Percentiles rank a stretch among this genome's conserved stretches.
Evolutionary conservation across 1,284 basidiomycete species (phyloP).

Genomic region (Puccinia novopanici): DNA sequence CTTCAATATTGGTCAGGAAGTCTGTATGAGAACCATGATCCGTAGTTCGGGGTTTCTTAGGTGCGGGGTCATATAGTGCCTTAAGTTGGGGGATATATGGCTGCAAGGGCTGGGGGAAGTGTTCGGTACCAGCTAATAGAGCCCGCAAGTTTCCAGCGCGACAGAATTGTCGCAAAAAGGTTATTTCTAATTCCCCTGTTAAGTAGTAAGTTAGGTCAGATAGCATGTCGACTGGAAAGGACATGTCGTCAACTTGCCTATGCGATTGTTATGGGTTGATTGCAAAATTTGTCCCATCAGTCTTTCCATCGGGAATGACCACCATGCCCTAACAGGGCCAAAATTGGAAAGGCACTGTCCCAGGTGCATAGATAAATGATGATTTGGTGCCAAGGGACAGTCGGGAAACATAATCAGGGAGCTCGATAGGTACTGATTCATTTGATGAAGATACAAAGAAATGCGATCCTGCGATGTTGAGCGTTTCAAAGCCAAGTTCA

Average conservation of each 20-base stretch:
- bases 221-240: not conserved
- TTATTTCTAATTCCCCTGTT: constrained; percentile 6
- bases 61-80: not conserved
- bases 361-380: constrained; percentile 24
- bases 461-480: not conserved
- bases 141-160: not conserved
- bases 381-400: constrained; percentile 6
- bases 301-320: constrained; percentile 39
- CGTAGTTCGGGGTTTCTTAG: not conserved
- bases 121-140: not conserved
- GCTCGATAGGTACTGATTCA: not conserved
- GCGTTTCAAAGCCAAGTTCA: constrained; percentile 21
- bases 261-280: constrained; percentile 30
- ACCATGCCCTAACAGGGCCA: constrained; percentile 29
- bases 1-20: not conserved
- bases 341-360: constrained; percentile 1
- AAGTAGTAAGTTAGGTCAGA: not conserved
- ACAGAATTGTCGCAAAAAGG: not conserved
- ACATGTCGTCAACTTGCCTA: not conserved
- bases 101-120: too few species aligned
- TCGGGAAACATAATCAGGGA: not conserved
- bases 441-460: not conserved
- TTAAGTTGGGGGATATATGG: not conserved
- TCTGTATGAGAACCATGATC: not conserved
- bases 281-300: constrained; percentile 29